Evolutionary conservation across 352 stramenopile species (phyloP).

Genomic region (Globisporangium rhizosaccharum): DNA sequence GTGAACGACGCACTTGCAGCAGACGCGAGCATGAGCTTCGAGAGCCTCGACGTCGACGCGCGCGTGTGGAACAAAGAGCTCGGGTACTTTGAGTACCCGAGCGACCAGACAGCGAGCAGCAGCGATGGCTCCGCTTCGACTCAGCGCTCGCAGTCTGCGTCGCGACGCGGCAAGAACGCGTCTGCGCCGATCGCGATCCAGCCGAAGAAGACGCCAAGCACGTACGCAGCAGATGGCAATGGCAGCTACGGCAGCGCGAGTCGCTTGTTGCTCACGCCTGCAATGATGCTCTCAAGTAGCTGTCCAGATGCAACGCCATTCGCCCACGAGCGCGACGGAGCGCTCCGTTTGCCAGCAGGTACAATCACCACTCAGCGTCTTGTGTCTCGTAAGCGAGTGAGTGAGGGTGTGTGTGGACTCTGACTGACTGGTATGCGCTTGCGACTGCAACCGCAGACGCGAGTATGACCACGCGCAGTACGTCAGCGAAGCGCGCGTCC

Average conservation of each 20-base stretch:
- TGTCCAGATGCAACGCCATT: conserved; percentile 32
- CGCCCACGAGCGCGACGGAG: conserved; percentile 3
- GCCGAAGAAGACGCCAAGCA: conserved; percentile 5
- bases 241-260: conserved; percentile 19
- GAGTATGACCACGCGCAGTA: conserved; percentile 24
- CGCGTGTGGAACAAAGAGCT: conserved; percentile 80
- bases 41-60: conserved; percentile 73
- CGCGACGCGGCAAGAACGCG: conserved; percentile 7
- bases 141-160: conserved; percentile 2
- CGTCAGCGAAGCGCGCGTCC: conserved; percentile 41
- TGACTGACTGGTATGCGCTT: no score
- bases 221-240: conserved; percentile 9
- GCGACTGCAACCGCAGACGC: neutral
- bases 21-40: conserved; percentile 28
- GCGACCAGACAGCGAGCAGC: conserved; percentile 21
- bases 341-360: conserved; percentile 1
- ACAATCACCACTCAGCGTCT: neutral
- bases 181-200: conserved; percentile 25
- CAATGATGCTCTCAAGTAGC: conserved; percentile 74
- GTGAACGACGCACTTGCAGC: conserved; percentile 59
- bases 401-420: neutral
- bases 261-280: conserved; percentile 55
- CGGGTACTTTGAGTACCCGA: conserved; percentile 82
- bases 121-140: conserved; percentile 1
- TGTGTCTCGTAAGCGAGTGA: neutral